Conservation (phyloP, 2,329 filamentous ascomycete genomes). For the Zymoseptoria passerinii region DNA sequence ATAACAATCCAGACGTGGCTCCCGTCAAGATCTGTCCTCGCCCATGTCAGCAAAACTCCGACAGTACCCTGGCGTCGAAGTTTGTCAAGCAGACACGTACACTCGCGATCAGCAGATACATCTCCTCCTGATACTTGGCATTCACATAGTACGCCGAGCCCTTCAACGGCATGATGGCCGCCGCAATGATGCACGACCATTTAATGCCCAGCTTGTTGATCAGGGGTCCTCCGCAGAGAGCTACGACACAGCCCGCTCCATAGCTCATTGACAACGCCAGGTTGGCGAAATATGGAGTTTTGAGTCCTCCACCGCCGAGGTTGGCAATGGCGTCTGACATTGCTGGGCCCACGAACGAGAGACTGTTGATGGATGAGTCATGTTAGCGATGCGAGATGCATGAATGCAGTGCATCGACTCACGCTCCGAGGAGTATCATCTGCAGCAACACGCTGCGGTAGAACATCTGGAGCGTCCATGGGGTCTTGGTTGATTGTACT, state of each 20-base stretch:
- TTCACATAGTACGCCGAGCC: constrained; percentile 32
- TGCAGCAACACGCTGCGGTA: constrained; percentile 19
- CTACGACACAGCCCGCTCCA: constrained; percentile 13
- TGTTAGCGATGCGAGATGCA: background rate
- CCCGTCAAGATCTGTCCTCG: constrained; percentile 16
- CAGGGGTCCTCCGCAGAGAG: constrained; percentile 30
- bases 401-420: constrained; percentile 1
- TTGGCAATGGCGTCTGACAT: constrained; percentile 21
- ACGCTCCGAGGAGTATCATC: constrained; percentile 21
- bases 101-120: constrained; percentile 29
- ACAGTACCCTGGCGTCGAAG: no score
- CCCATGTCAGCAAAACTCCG: no score
- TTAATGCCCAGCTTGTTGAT: constrained; percentile 36
- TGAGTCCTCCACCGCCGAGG: constrained; percentile 19
- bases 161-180: constrained; percentile 28
- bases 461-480: constrained; percentile 8
- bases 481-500: background rate
- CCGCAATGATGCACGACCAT: constrained; percentile 32
- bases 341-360: constrained; percentile 14
- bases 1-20: constrained; percentile 16
- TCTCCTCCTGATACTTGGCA: constrained; percentile 24
- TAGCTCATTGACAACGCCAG: constrained; percentile 20
- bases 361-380: background rate
- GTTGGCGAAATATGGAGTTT: constrained; percentile 17
- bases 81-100: constrained; percentile 12